Evolutionary conservation across 106 monocot species (phyloP), one percentile per base, ranked within the genome.

Genomic region (Dioscorea dumetorum): DNA sequence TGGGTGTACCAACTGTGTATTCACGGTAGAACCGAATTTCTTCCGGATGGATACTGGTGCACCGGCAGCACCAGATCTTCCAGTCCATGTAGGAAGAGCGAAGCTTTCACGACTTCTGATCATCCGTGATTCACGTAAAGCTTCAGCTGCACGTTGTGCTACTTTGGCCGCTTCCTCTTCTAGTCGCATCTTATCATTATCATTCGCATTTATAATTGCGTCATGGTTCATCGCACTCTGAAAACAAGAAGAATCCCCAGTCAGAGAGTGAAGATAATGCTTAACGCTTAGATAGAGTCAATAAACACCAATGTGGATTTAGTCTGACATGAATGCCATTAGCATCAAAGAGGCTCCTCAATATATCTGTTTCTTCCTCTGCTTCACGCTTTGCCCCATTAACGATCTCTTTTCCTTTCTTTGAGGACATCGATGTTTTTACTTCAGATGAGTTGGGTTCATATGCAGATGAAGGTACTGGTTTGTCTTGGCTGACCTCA

Each of bases 191-290:
- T 82, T 99, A 24, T 85, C 76, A 54, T 84, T 76, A 22, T 99
- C 97, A 24, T 87, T 84, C 9, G 84, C 97, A 68, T 90, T 87
- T 76, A 99, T 74, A 20, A 99, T 99, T 2, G 81, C 87, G 70
- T 99, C 97, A 72, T 99, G 97, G 34, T 99, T 90, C 67, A 99
- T 61, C 4, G 89, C 97, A 73, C 97, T 99, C 95, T 95, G 60
- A 75, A 64, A 59, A 57, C 13, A 23, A 73, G 24, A 12, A 63
- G 69, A 49, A 60, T 15, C 13, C 19, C 54, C 3, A 56, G 19
- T 56, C 16, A 56, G 28, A 50, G 32, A 24, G 41, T 41, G 41
- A 41, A 41, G 2, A 41, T 41, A 28, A 28, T 28, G 28, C 28
- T 28, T 28, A 28, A 1, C 3, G 41, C 41, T 8, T 7, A 34